Evolutionary conservation across 257 asterid species (phyloP).

Genomic region (Lavandula angustifolia): DNA sequence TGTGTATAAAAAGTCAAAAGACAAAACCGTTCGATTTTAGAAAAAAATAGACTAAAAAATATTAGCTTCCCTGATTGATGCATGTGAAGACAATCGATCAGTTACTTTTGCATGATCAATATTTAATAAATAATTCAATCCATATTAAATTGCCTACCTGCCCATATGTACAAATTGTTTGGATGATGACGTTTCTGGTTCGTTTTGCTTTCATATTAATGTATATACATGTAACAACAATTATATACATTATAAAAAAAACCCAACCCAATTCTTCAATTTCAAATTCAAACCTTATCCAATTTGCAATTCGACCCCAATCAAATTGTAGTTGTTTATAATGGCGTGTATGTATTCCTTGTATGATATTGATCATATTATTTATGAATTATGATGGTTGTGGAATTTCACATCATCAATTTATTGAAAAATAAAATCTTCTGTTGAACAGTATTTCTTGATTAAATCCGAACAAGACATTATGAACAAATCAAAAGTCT

Average conservation of each 20-base stretch:
- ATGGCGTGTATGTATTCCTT: no score
- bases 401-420: no score
- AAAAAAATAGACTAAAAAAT: not conserved
- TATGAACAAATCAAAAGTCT: not conserved
- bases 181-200: not conserved
- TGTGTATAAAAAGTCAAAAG: constrained; percentile 6
- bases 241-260: no score
- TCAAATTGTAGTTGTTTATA: no score
- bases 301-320: no score
- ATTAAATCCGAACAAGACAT: not conserved
- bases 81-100: constrained; percentile 1
- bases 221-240: no score
- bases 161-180: not conserved
- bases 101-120: not conserved
- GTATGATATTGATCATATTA: no score
- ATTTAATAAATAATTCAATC: not conserved
- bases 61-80: not conserved
- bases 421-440: no score
- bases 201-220: not conserved
- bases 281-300: no score
- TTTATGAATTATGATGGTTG: no score
- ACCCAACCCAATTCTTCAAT: no score
- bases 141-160: not conserved
- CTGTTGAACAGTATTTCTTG: not conserved
- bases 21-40: not conserved